These are phyloP conservation scores for Suaeda aralocaspica DNA, from an alignment of 148 eudicot species.

Conservation along the genomic window DNA sequence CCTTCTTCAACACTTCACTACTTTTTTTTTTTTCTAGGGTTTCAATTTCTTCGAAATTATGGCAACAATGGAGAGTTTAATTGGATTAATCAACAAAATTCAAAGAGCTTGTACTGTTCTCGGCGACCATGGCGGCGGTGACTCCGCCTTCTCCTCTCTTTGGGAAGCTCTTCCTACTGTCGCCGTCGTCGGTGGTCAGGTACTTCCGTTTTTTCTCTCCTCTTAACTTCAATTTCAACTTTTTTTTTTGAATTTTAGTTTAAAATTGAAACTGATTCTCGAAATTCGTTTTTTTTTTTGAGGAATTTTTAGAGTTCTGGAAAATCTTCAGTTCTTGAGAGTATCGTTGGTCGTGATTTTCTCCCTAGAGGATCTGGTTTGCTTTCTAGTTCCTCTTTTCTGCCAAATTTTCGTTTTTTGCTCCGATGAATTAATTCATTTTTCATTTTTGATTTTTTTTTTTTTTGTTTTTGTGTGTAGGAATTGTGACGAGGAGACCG, in stretches of 20 bases:
- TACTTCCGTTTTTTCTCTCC: neutral
- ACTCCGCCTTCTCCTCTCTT: constrained; percentile 47
- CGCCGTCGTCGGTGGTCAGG: constrained; percentile 96
- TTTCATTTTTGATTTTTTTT: neutral
- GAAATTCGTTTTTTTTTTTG: neutral
- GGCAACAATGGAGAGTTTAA: constrained; percentile 86
- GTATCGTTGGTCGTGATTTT: constrained; percentile 92
- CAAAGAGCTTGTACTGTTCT: constrained; percentile 84
- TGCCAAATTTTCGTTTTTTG: neutral
- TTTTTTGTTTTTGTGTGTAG: constrained; percentile 31
- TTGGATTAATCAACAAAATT: constrained; percentile 74
- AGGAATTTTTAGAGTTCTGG: constrained; percentile 72
- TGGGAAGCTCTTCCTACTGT: constrained; percentile 95
- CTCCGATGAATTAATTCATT: neutral
- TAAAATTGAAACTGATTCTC: neutral
- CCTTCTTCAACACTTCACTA: neutral
- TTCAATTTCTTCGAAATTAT: constrained; percentile 1
- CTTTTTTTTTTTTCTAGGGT: neutral
- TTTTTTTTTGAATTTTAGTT: neutral
- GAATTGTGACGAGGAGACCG: constrained; percentile 95
- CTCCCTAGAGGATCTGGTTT: constrained; percentile 97
- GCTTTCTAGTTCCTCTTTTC: constrained; percentile 7
- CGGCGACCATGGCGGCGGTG: constrained; percentile 85
- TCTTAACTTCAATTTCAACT: neutral
- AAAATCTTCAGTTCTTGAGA: constrained; percentile 90